Percentiles rank a stretch among this genome's conserved stretches.
Evolutionary conservation across 352 stramenopile genomes (phyloP).

Genomic region (Globisporangium yorkense): DNA sequence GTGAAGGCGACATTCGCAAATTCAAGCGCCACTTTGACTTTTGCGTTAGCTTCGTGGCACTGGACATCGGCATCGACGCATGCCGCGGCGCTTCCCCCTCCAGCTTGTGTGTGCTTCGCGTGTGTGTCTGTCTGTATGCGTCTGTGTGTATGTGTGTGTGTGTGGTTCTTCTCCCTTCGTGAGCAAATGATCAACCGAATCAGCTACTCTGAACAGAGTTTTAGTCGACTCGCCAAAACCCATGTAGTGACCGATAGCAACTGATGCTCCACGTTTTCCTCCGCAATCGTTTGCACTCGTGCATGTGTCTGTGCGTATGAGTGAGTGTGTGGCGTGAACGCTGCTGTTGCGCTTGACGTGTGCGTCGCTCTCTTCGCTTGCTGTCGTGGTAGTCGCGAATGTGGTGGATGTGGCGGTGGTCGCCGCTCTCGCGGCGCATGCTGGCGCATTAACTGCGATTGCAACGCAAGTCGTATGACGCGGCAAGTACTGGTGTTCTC

Average conservation of each 20-base stretch:
- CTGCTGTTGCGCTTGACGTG: not conserved
- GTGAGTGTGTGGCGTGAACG: not conserved
- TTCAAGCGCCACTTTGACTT: too few species aligned
- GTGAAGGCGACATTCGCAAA: too few species aligned
- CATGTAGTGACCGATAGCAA: constrained; percentile 64
- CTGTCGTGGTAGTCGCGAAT: too few species aligned
- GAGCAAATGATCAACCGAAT: constrained; percentile 87
- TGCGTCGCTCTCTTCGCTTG: not conserved
- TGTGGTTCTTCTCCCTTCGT: constrained; percentile 1
- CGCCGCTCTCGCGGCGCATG: too few species aligned
- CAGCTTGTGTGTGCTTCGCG: constrained; percentile 1
- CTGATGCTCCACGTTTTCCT: constrained; percentile 54
- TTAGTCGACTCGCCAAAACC: constrained; percentile 80
- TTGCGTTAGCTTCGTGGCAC: too few species aligned
- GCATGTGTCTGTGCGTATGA: not conserved
- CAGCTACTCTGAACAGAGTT: constrained; percentile 88
- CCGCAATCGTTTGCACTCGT: not conserved
- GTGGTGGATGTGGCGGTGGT: not conserved
- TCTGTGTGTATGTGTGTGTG: not conserved
- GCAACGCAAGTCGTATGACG: too few species aligned
- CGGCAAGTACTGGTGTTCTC: too few species aligned
- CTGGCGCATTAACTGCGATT: too few species aligned
- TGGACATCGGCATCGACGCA: too few species aligned
- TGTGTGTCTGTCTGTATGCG: constrained; percentile 14
- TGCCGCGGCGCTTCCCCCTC: not conserved